Base-by-base conservation (phyloP, 176 grass and related monocot genomes). In the Miscanthus lutarioriparius region DNA sequence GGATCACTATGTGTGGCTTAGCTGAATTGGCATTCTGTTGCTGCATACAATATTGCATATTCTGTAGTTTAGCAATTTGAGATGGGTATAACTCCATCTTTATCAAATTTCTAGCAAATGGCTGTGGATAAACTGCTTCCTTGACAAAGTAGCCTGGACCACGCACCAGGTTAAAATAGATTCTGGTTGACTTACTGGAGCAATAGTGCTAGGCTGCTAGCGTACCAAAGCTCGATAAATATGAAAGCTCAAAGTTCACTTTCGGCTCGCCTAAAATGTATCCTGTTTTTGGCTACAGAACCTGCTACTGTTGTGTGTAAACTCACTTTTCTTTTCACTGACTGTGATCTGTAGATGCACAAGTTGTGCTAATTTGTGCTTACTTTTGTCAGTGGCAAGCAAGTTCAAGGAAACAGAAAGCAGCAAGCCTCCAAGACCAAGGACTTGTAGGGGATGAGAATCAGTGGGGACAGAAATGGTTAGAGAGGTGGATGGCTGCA, bases 401-500 rank as follows among this genome's bases (percentile, higher is more conserved):
- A 58, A 88, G 88, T 90, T 87, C 88, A 4, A 99, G 93, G 83
- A 91, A 92, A 83, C 89, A 71, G 41, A 91, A 91, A 80, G 49
- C 80, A 35, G 81, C 61, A 25, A 70, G 54, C 38, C 47, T 85
- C 72, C 76, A 85, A 94, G 91, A 86, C 47, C 67, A 85, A 92
- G 91, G 89, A 35, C 74, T 82, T 77, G 88, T 79, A 35, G 80
- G 77, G 41, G 93, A 92, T 27, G 89, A 94, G 59, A 90, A 91
- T 68, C 94, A 88, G 62, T 99, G 96, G 93, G 91, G 91, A 3
- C 90, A 78, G 75, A 94, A 89, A 72, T 99, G 93, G 93, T 73
- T 99, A 36, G 96, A 99, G 78, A 89, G 96, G 80, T 99, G 96
- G 96, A 96, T 99, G 96, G 96, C 96, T 33, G 93, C 92, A 66